Evolutionary conservation across 2,329 filamentous ascomycete species (phyloP), one percentile per base, ranked within the genome.

Genomic region (Alternaria incomplexa): DNA sequence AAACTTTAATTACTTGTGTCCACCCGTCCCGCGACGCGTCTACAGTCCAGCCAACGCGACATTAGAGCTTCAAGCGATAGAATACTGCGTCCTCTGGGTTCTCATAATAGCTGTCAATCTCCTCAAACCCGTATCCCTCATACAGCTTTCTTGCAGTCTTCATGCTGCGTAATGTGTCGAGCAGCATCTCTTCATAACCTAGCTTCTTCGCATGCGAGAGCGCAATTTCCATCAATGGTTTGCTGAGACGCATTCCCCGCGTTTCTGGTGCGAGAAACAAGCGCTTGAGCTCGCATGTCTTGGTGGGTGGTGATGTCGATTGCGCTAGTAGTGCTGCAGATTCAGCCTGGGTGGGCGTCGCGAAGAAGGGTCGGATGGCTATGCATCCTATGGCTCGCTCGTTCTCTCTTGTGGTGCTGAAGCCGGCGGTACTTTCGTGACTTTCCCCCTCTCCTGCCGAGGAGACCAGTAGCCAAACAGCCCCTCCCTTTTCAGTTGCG

Each of bases 101-200:
- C 13, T 86, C 81, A 73, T 89, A 89, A 69, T 89, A 89, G 23
- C 80, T 73, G 44, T 80, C 78, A 43, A 83, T 82, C 66, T 85
- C 82, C 64, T 77, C 76, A 73, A 89, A 89, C 2, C 87, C 86
- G 63, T 82, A 72, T 5, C 72, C 73, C 52, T 72, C 72, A 76
- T 89, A 89, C 66, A 88, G 66, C 30, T 68, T 73, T 62, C 81
- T 80, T 20, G 87, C 87, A 11, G 80, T 77, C 12, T 64, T 73
- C 87, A 89, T 89, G 7, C 71, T 78, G 9, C 81, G 75, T 60
- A 89, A 69, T 15, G 87, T 89, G 77, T 89, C 87, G 13, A 89
- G 80, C 58, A 84, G 78, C 71, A 89, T 83, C 60, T 84, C 83
- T 10, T 69, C 65, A 71, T 89, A 89, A 0, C 84, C 85, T 46